A percentile compares a stretch with the other conserved stretches of the same genome.
Evolutionary conservation across 2,329 filamentous ascomycete genomes (phyloP).

Genomic region (Corynespora cassiicola): DNA sequence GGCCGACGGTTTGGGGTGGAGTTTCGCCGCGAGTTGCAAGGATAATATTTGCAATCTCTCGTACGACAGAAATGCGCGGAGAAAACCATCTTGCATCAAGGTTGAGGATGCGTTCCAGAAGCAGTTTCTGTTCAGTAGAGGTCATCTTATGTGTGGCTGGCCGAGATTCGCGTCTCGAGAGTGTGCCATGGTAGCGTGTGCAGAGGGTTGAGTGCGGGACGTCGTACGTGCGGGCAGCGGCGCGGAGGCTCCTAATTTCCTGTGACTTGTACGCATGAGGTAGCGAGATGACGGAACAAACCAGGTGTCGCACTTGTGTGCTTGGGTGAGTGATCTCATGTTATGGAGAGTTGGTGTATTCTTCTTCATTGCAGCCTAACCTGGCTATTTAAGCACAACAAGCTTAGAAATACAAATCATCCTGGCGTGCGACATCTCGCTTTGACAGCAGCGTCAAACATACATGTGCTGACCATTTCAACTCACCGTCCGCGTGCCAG

Average conservation of each 20-base stretch:
- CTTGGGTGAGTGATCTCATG: too few species aligned
- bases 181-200: background rate
- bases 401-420: too few species aligned
- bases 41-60: slow-evolving; percentile 4
- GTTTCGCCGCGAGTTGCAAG: slow-evolving; percentile 1
- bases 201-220: slow-evolving; percentile 2
- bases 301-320: too few species aligned
- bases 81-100: slow-evolving; percentile 4
- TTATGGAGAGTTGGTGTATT: too few species aligned
- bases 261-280: background rate
- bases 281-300: too few species aligned
- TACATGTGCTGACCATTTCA: too few species aligned
- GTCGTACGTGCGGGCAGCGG: slow-evolving; percentile 3
- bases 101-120: slow-evolving; percentile 5
- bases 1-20: slow-evolving; percentile 14
- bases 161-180: slow-evolving; percentile 1
- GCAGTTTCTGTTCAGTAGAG: background rate
- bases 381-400: too few species aligned
- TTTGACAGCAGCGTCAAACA: too few species aligned
- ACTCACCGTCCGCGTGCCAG: too few species aligned
- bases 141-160: slow-evolving; percentile 1
- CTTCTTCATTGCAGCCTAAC: too few species aligned
- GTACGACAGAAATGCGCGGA: slow-evolving; percentile 2
- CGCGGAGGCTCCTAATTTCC: background rate
- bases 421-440: too few species aligned